A percentile compares a stretch with the other conserved stretches of the same genome.
Conservation (phyloP, 1,284 basidiomycete genomes). For the Ceratobasidium papillatum region DNA sequence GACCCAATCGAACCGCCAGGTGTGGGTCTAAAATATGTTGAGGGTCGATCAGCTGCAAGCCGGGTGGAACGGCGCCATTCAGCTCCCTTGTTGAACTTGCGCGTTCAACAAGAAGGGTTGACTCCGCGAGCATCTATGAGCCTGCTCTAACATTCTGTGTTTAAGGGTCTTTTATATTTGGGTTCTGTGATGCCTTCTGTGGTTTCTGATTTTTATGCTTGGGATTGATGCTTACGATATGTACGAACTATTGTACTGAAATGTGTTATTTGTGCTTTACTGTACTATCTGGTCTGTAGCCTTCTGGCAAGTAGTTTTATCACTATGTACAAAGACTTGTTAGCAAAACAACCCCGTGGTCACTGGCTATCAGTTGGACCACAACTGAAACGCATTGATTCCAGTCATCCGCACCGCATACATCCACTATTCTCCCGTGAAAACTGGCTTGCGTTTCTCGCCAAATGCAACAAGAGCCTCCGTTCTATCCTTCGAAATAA, state of each 20-base stretch:
- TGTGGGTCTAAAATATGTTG: background rate
- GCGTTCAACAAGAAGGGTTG: background rate
- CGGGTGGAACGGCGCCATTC: conserved; percentile 13
- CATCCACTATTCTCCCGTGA: conserved; percentile 75
- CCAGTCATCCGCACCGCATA: conserved; percentile 21
- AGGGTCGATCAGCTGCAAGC: background rate
- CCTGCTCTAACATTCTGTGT: background rate
- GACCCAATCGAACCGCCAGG: background rate
- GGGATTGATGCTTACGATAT: background rate
- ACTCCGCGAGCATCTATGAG: background rate
- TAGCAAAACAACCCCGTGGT: background rate
- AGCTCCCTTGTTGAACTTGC: background rate
- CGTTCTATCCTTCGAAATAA: conserved; percentile 78
- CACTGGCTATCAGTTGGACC: background rate
- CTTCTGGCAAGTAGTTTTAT: background rate
- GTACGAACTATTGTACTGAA: background rate
- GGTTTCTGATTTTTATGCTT: background rate
- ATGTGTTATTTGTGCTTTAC: background rate
- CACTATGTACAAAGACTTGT: conserved; percentile 2
- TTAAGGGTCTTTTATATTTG: background rate
- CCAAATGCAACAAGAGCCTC: conserved; percentile 91
- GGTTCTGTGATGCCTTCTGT: background rate
- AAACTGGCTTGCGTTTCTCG: conserved; percentile 85
- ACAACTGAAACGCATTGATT: background rate
- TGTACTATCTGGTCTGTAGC: background rate